Conservation (phyloP, 495 filamentous ascomycete genomes). For the Arthonia radiata region DNA sequence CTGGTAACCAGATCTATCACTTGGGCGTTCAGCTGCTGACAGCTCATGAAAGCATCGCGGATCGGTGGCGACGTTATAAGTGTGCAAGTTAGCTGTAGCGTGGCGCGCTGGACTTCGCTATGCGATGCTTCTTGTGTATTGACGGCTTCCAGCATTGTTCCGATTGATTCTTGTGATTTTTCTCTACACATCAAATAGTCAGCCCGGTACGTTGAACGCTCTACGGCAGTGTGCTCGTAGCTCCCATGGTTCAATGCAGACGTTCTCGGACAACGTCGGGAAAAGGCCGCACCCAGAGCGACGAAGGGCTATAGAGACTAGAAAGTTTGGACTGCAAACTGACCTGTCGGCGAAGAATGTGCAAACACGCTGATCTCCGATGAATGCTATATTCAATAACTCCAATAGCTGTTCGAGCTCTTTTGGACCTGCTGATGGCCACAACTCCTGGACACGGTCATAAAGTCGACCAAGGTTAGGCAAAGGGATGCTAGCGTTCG, state of each 20-base stretch:
- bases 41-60: no score
- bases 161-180: no score
- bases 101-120: no score
- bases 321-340: constrained; percentile 15
- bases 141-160: no score
- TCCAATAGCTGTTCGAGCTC: constrained; percentile 36
- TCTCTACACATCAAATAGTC: constrained; percentile 14
- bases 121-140: no score
- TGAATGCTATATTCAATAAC: constrained; percentile 38
- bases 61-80: no score
- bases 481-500: not conserved
- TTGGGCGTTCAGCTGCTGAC: constrained; percentile 15
- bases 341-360: constrained; percentile 62
- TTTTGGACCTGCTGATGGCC: constrained; percentile 19
- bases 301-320: constrained; percentile 39
- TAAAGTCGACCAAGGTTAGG: constrained; percentile 1
- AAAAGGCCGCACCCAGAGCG: no score
- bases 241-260: no score
- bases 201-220: constrained; percentile 32
- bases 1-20: constrained; percentile 25
- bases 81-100: no score
- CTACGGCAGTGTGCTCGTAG: constrained; percentile 15
- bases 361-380: constrained; percentile 64
- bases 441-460: not conserved
- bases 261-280: no score